Base-by-base conservation (phyloP, 768 basidiomycete genomes). In the Calocera viscosa region DNA sequence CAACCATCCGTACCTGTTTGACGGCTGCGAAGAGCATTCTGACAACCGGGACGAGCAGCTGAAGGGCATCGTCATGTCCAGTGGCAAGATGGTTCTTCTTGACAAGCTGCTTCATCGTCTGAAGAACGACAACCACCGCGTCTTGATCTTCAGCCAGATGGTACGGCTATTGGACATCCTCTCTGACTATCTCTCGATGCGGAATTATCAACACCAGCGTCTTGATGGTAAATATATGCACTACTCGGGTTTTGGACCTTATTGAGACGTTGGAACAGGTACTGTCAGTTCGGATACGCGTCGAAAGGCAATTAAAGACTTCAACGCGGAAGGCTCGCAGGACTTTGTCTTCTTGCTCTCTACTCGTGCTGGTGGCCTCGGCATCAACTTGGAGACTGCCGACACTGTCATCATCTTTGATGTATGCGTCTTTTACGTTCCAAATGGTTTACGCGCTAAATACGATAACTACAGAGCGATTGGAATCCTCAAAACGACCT, bases 91-190 rank as follows among this genome's bases (percentile, higher is more conserved):
- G 89, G 94, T 98, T 63, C 80, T 99, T 34, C 86, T 99, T 66
- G 96, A 99, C 80, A 99, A 99, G 76, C 84, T 99, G 17, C 85
- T 98, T n/a, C 83, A 82, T 26, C 86, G 91, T 19, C 83, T 98
- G 64, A 89, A 89, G 72, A 86, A 84, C 71, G 95, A 98, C 74
- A 90, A 91, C 1, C 96, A 98, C 73, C 90, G 96, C 64, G 96
- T 99, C 30, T 83, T 99, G 72, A 98, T 99, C 72, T 99, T 99
- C 81, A 96, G 94, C 73, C 93, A 97, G 77, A 99, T 99, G 96
- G 94, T 98, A 68, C 86, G 96, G 68, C 91, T 98, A 86, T 82
- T 99, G 49, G 96, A 99, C 78, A 98, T 99, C 75, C 84, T 99
- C 72, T 94, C 91, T 70, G 96, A 99, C 77, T 98, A 97, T 78